phyloP scores from a whole-genome alignment of 2,329 filamentous ascomycete species.

The Metarhizium album region DNA sequence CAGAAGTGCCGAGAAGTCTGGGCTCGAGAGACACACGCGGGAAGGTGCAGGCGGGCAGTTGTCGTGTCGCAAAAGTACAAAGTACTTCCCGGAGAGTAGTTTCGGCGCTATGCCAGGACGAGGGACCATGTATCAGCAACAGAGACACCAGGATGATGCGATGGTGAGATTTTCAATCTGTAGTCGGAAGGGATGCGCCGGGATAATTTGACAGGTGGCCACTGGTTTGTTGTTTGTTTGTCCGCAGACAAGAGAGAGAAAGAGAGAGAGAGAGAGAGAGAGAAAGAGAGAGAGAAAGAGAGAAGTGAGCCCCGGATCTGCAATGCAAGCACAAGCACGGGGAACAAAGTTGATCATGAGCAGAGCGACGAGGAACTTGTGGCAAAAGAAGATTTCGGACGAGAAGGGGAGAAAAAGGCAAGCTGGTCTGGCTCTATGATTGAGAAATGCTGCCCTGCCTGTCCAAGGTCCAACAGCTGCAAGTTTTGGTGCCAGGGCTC shows the following conservation, averaged over 20 bases:
- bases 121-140: too few relatives aligned
- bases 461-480: neutral
- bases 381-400: neutral
- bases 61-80: neutral
- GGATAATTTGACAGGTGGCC: neutral
- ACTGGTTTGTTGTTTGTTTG: neutral
- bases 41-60: conserved; percentile 6
- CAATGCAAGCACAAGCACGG: neutral
- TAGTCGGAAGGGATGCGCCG: neutral
- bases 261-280: too few relatives aligned
- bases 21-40: conserved; percentile 6
- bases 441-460: neutral
- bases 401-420: neutral
- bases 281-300: too few relatives aligned
- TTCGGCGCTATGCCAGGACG: too few relatives aligned
- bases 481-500: neutral
- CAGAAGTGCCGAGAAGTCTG: conserved; percentile 6
- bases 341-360: neutral
- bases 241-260: too few relatives aligned
- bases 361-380: neutral
- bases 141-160: neutral
- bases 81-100: neutral
- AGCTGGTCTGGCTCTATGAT: too few relatives aligned
- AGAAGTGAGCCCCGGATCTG: conserved; percentile 1
- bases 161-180: neutral